These are phyloP conservation scores for Penicillium alfredii DNA, from an alignment of 495 filamentous ascomycete genomes.

Conservation along the genomic window DNA sequence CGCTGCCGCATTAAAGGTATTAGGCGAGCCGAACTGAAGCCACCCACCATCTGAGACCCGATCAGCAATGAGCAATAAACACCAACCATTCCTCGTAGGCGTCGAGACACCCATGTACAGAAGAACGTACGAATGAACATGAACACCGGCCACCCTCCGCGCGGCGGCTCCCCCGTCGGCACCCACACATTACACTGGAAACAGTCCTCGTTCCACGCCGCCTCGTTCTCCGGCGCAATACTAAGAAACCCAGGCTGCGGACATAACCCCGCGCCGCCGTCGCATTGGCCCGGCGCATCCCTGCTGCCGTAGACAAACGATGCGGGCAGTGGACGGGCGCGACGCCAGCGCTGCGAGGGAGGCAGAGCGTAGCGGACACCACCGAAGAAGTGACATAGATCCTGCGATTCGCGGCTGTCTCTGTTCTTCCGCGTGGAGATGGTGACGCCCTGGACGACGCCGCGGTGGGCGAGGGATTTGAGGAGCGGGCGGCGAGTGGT, in stretches of 20 bases:
- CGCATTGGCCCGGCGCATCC: conserved; percentile 23
- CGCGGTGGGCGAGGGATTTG: conserved; percentile 28
- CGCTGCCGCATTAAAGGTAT: conserved; percentile 41
- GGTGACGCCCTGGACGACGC: conserved; percentile 33
- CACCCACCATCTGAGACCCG: conserved; percentile 58
- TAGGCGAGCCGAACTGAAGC: conserved; percentile 50
- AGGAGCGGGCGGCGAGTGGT: conserved; percentile 20
- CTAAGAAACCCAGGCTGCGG: conserved; percentile 32
- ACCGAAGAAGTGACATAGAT: conserved; percentile 40
- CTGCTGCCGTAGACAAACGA: conserved; percentile 34
- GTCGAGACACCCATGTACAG: too few species aligned
- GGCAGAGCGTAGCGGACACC: conserved; percentile 39
- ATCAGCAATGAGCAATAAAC: too few species aligned
- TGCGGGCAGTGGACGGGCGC: conserved; percentile 25
- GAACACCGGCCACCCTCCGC: conserved; percentile 40
- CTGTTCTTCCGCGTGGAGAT: too few species aligned
- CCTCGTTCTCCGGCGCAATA: conserved; percentile 12
- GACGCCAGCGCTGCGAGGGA: conserved; percentile 33
- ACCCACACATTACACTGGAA: conserved; percentile 42
- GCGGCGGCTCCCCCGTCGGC: conserved; percentile 29
- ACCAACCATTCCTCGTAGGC: too few species aligned
- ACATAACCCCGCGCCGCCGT: conserved; percentile 27
- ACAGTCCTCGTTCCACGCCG: conserved; percentile 36
- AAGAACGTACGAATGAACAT: conserved; percentile 37
- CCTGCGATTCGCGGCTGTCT: too few species aligned